phyloP scores from a whole-genome alignment of 1,139 yeast species.

The Hyphopichia wangnamkhiaoensis region DNA sequence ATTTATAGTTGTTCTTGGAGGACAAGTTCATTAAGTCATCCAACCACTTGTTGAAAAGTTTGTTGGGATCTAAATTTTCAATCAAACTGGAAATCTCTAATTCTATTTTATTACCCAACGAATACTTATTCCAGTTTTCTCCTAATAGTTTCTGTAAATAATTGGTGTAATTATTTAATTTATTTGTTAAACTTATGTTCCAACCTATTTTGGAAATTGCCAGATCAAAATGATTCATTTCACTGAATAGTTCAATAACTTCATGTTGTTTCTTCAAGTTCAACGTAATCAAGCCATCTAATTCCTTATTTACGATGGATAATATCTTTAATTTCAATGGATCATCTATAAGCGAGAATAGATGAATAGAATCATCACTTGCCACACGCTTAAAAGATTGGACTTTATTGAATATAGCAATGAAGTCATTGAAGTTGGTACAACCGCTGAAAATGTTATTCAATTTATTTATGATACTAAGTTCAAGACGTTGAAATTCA shows the following conservation, averaged over 20 bases:
- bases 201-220: slow-evolving; percentile 17
- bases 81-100: slow-evolving; percentile 49
- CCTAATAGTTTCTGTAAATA: slow-evolving; percentile 51
- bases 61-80: slow-evolving; percentile 45
- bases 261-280: slow-evolving; percentile 6
- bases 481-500: slow-evolving; percentile 23
- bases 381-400: slow-evolving; percentile 13
- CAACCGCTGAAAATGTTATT: slow-evolving; percentile 30
- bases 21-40: slow-evolving; percentile 13
- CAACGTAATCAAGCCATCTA: slow-evolving; percentile 17
- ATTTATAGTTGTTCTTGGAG: slow-evolving; percentile 7
- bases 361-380: slow-evolving; percentile 14
- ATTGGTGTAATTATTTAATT: slow-evolving; percentile 21
- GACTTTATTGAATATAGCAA: slow-evolving; percentile 27
- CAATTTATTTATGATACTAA: slow-evolving; percentile 22
- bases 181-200: slow-evolving; percentile 22
- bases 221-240: not conserved
- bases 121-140: slow-evolving; percentile 69
- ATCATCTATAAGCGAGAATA: slow-evolving; percentile 34
- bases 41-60: slow-evolving; percentile 52
- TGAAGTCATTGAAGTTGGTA: slow-evolving; percentile 28
- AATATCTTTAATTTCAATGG: slow-evolving; percentile 36
- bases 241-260: not conserved
- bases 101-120: slow-evolving; percentile 68
- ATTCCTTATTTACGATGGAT: slow-evolving; percentile 30